Evolutionary conservation across 2,329 filamentous ascomycete species (phyloP).

Genomic region (Incumbomyces delicatus): DNA sequence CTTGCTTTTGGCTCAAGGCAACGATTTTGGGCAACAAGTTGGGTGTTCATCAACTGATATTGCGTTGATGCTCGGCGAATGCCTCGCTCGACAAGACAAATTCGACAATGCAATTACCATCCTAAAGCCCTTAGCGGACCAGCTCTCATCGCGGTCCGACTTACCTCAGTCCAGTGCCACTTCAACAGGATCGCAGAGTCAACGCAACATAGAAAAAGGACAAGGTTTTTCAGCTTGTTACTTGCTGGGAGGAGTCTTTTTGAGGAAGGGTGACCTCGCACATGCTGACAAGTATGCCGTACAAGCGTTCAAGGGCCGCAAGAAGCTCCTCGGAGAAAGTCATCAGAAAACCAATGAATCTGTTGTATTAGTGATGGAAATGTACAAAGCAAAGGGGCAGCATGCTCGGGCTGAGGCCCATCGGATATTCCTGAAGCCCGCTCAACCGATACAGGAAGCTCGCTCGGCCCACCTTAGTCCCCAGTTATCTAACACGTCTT

Average conservation of each 20-base stretch:
- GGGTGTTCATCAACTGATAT: constrained; percentile 16
- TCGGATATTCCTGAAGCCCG: constrained; percentile 14
- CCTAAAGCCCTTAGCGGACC: constrained; percentile 14
- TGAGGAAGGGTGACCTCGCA: constrained; percentile 14
- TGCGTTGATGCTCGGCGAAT: constrained; percentile 15
- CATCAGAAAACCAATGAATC: constrained; percentile 17
- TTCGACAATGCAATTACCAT: constrained; percentile 15
- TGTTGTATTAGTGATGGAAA: constrained; percentile 16
- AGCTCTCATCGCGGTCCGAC: constrained; percentile 1
- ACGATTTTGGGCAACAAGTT: constrained; percentile 17
- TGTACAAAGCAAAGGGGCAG: constrained; percentile 14
- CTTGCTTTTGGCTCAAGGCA: constrained; percentile 11
- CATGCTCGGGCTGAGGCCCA: constrained; percentile 17
- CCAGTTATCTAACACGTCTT: background rate
- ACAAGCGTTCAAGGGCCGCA: constrained; percentile 14
- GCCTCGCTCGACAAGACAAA: constrained; percentile 17
- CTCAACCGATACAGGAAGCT: constrained; percentile 2
- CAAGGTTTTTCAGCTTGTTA: constrained; percentile 14
- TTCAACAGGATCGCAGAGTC: background rate
- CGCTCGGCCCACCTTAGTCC: background rate
- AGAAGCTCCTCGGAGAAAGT: constrained; percentile 13
- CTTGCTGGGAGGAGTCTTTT: constrained; percentile 14
- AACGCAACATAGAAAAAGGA: background rate
- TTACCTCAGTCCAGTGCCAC: background rate
- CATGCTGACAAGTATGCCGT: constrained; percentile 15